Evolutionary conservation across 345 rosid species (phyloP).

Genomic region (Lumnitzera littorea): DNA sequence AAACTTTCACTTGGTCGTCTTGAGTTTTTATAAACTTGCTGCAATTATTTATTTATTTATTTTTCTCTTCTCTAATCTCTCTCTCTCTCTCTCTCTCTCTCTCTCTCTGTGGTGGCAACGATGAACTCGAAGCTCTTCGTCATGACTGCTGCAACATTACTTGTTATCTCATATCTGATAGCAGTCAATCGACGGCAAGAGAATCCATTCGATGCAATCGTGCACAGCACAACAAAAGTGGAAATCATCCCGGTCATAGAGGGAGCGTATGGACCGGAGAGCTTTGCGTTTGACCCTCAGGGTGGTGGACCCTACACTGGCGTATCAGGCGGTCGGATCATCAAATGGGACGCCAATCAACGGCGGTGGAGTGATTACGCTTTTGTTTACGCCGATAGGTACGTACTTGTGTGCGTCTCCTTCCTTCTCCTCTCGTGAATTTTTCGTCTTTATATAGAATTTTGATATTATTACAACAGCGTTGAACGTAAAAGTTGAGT

Average conservation of each 20-base stretch:
- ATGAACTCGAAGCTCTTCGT: constrained; percentile 1
- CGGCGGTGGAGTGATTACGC: constrained; percentile 35
- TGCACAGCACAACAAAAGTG: background rate
- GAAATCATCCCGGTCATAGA: constrained; percentile 9
- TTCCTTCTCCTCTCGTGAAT: no score
- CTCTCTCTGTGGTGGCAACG: background rate
- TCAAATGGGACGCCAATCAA: constrained; percentile 26
- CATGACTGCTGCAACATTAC: background rate
- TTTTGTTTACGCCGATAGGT: constrained; percentile 38
- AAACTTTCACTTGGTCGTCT: no score
- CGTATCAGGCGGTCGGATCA: constrained; percentile 39
- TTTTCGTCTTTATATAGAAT: no score
- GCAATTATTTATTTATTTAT: background rate
- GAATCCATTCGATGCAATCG: no score
- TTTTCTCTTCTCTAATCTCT: no score
- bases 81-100: no score
- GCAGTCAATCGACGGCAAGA: no score
- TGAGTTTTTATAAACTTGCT: no score
- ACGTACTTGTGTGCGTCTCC: background rate
- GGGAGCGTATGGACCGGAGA: constrained; percentile 43
- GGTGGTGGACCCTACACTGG: constrained; percentile 45
- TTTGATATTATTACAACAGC: no score
- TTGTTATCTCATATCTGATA: no score
- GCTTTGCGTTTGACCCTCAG: constrained; percentile 32
- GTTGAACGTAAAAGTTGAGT: no score